Conservation (phyloP, 176 grass and related monocot species). For the Elaeis guineensis region DNA sequence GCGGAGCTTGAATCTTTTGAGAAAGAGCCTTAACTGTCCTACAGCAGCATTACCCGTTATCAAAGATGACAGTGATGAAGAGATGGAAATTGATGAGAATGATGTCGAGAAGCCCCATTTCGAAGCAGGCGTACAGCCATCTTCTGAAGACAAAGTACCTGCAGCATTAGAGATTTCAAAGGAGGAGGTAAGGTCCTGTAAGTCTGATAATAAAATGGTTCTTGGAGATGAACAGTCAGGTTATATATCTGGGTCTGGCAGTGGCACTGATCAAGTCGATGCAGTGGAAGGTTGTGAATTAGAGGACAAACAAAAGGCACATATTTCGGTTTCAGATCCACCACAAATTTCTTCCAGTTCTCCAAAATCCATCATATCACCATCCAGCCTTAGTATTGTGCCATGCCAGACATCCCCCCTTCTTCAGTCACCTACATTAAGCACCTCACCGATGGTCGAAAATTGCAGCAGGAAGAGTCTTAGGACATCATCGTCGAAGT, state of each 20-base stretch:
- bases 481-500: conserved; percentile 29
- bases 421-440: conserved; percentile 10
- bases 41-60: conserved; percentile 49
- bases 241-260: too few relatives aligned
- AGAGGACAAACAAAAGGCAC: too few relatives aligned
- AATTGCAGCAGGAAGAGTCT: conserved; percentile 35
- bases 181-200: conserved; percentile 10
- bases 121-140: conserved; percentile 25
- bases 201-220: conserved; percentile 21
- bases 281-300: too few relatives aligned
- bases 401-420: conserved; percentile 4
- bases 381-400: conserved; percentile 19
- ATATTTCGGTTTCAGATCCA: too few relatives aligned
- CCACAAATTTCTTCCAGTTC: background rate
- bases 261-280: too few relatives aligned
- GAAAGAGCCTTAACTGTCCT: conserved; percentile 75
- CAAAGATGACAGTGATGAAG: conserved; percentile 88
- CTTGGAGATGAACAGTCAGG: background rate
- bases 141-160: conserved; percentile 21
- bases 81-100: conserved; percentile 99
- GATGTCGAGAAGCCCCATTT: conserved; percentile 61
- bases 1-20: conserved; percentile 73
- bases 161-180: background rate
- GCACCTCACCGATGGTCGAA: conserved; percentile 18
- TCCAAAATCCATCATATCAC: background rate